phyloP scores from a whole-genome alignment of 345 rosid species.

The Noccaea caerulescens region DNA sequence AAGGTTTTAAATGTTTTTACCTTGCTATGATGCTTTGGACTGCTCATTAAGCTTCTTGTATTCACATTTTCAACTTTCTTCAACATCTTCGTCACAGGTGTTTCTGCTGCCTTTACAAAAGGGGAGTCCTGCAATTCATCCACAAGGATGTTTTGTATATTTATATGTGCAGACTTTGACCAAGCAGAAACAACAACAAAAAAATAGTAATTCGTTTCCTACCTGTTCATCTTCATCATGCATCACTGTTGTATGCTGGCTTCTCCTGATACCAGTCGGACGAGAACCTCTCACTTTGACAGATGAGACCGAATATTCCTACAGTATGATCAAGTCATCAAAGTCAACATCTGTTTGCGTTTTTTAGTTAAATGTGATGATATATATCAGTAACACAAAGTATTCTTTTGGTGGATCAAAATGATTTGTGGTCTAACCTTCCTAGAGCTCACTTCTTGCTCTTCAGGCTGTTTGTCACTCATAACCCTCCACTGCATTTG shows the following conservation, averaged over 20 bases:
- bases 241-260: constrained; percentile 42
- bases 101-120: constrained; percentile 50
- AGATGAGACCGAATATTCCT: constrained; percentile 72
- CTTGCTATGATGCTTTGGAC: constrained; percentile 78
- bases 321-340: constrained; percentile 23
- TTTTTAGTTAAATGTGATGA: neutral
- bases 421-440: constrained; percentile 51
- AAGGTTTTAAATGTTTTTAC: constrained; percentile 35
- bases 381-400: constrained; percentile 1
- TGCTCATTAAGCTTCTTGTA: constrained; percentile 52
- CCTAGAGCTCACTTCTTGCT: constrained; percentile 74
- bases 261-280: constrained; percentile 50
- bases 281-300: constrained; percentile 58
- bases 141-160: constrained; percentile 5
- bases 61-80: constrained; percentile 58
- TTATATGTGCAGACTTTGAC: constrained; percentile 4
- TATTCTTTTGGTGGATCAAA: constrained; percentile 6
- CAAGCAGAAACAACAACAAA: constrained; percentile 9
- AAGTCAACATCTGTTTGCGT: neutral
- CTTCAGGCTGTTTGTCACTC: constrained; percentile 78
- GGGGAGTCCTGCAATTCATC: constrained; percentile 56
- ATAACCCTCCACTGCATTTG: constrained; percentile 94
- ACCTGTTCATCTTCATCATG: constrained; percentile 58
- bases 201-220: constrained; percentile 11
- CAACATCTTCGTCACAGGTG: constrained; percentile 65